Conservation (phyloP, 768 basidiomycete species). For the Suillus subalutaceus region DNA sequence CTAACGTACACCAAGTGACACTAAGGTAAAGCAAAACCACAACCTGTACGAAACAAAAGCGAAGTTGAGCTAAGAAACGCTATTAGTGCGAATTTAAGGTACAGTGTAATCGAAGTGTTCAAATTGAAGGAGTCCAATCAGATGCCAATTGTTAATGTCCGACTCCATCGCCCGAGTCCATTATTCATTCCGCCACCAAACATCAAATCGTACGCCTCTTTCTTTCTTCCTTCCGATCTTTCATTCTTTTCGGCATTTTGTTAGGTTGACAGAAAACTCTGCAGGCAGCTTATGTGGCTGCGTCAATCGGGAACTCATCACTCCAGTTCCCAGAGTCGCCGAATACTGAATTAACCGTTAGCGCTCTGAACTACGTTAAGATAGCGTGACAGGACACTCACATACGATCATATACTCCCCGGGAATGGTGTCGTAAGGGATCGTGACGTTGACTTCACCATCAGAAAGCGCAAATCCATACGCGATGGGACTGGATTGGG, state of each 20-base stretch:
- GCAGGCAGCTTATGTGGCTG: constrained; percentile 12
- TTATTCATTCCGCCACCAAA: not conserved
- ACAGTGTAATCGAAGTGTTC: not conserved
- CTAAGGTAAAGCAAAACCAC: not conserved
- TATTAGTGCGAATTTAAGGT: not conserved
- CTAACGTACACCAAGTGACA: not conserved
- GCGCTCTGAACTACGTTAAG: not conserved
- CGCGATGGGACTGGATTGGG: constrained; percentile 40
- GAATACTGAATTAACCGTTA: constrained; percentile 40
- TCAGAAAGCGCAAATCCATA: constrained; percentile 38
- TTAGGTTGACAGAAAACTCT: not conserved
- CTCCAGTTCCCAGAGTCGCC: constrained; percentile 59
- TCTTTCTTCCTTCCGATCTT: not conserved
- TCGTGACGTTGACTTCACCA: constrained; percentile 39
- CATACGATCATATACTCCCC: constrained; percentile 47
- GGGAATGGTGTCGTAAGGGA: constrained; percentile 40
- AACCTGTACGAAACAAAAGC: not conserved
- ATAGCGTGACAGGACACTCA: constrained; percentile 31
- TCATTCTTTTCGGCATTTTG: not conserved
- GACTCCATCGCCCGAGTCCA: not conserved
- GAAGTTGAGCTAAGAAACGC: not conserved
- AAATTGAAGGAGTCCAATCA: not conserved
- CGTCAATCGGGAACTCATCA: constrained; percentile 44
- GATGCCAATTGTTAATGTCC: not conserved
- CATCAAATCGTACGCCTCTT: constrained; percentile 2